These are phyloP conservation scores for Tetrapisispora pingtungensis DNA, from an alignment of 805 yeast genomes.

Conservation along the genomic window DNA sequence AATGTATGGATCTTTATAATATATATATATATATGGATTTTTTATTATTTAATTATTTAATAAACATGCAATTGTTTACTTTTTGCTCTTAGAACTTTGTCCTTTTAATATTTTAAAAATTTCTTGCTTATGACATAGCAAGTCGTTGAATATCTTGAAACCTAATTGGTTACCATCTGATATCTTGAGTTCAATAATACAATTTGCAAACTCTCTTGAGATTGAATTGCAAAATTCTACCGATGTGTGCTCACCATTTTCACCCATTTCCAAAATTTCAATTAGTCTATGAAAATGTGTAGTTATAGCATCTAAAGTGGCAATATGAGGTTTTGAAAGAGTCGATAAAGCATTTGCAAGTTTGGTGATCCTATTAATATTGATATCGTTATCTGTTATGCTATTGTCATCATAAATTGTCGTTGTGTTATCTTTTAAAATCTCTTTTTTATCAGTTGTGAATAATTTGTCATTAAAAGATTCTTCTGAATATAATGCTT, in stretches of 20 bases:
- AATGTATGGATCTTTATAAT: background rate
- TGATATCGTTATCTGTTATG: constrained; percentile 3
- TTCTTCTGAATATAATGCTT: constrained; percentile 51
- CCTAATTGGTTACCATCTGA: constrained; percentile 52
- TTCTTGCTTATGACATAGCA: constrained; percentile 46
- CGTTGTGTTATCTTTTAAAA: too few relatives aligned
- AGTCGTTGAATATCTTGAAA: constrained; percentile 47
- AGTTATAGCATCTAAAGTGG: constrained; percentile 70
- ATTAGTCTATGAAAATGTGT: constrained; percentile 64
- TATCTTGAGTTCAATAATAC: constrained; percentile 39
- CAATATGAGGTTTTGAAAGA: constrained; percentile 59
- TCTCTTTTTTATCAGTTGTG: too few relatives aligned
- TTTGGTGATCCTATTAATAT: constrained; percentile 42
- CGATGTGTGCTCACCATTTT: constrained; percentile 28
- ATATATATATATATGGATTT: background rate
- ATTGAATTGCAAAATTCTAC: constrained; percentile 37
- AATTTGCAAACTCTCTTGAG: constrained; percentile 55
- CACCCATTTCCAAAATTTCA: constrained; percentile 39
- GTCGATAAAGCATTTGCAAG: constrained; percentile 57
- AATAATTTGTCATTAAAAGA: too few relatives aligned
- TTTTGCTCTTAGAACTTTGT: constrained; percentile 6
- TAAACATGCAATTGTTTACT: background rate
- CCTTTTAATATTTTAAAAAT: constrained; percentile 56
- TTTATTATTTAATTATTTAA: background rate
- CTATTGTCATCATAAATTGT: too few relatives aligned